Conservation (phyloP, 768 basidiomycete genomes). For the Mrakia frigida region DNA sequence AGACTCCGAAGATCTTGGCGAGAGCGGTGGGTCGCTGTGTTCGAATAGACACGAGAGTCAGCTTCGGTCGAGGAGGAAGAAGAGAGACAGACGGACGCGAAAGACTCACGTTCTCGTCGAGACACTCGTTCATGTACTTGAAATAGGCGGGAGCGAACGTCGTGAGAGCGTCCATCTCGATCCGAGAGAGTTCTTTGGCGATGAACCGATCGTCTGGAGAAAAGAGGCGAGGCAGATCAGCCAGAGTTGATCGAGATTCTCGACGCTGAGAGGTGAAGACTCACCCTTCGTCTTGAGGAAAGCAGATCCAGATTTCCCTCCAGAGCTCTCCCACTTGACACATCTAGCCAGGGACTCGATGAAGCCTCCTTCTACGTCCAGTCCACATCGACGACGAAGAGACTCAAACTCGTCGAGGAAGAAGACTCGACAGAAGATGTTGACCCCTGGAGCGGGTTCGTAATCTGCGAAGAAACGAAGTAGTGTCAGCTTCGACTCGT, state of each 20-base stretch:
- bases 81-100: not conserved
- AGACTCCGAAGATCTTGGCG: conserved; percentile 95
- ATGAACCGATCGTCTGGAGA: conserved; percentile 90
- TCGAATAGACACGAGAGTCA: not conserved
- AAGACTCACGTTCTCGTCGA: conserved; percentile 72
- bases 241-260: conserved; percentile 18
- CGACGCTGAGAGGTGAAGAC: conserved; percentile 27
- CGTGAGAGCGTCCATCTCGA: conserved; percentile 90
- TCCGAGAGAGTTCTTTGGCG: conserved; percentile 85
- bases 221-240: not conserved
- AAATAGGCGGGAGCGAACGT: conserved; percentile 97
- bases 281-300: conserved; percentile 91
- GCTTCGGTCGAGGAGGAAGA: not conserved
- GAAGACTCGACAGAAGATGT: conserved; percentile 79
- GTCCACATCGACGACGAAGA: conserved; percentile 82
- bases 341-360: conserved; percentile 89
- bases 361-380: conserved; percentile 72
- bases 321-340: conserved; percentile 90
- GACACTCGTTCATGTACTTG: conserved; percentile 93
- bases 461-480: not conserved
- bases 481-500: not conserved
- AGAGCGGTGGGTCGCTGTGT: conserved; percentile 83
- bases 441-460: conserved; percentile 2
- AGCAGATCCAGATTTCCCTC: conserved; percentile 94
- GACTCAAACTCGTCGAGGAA: conserved; percentile 98